Base-by-base conservation (phyloP, 2,329 filamentous ascomycete species). In the Pseudocercospora fuligena region DNA sequence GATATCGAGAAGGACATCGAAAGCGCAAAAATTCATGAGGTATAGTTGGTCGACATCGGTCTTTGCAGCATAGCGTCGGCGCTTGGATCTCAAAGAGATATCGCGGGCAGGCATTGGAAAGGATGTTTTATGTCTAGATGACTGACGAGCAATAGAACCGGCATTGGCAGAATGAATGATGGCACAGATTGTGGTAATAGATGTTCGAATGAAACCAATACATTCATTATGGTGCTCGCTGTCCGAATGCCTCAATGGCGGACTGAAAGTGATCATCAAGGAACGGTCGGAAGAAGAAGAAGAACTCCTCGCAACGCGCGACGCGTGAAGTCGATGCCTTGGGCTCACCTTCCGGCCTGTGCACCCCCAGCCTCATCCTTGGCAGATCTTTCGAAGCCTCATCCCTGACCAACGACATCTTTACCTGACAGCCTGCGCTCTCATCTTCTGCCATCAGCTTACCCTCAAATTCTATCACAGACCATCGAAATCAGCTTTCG, bases 1-100 rank as follows among this genome's bases (percentile, higher is more conserved):
- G 72, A 71, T 27, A 66, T 73, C 23, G 70, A 74, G 61, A 73
- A 70, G 60, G 74, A 70, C 60, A 19, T 73, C 6, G 72, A 73
- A 58, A 73, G 72, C 60, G 69, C 56, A 31, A 19, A 57, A 23
- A 49, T 51, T 33, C 49, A 31, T 27, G 46, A 46, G 21, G 16
- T 56, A 7, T 51, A 27, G 12, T 9, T 9, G 14, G 19, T 21
- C n/a, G 47, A 36, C 12, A 11, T 12, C 1, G 5, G 16, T 66
- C 33, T 23, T 60, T 61, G 33, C 40, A 33, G 23, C 61, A 60
- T 63, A 63, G 47, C 49, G 56, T 19, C 16, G 56, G 31, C 36
- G 23, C 36, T 23, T 6, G 21, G 40, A 6, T n/a, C 8, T 19
- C 21, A 19, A 29, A 33, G 19, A 25, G 23, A 29, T n/a, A 6